Evolutionary conservation across 768 basidiomycete species (phyloP), one percentile per base, ranked within the genome.

Genomic region (Neoboletus magnificus): DNA sequence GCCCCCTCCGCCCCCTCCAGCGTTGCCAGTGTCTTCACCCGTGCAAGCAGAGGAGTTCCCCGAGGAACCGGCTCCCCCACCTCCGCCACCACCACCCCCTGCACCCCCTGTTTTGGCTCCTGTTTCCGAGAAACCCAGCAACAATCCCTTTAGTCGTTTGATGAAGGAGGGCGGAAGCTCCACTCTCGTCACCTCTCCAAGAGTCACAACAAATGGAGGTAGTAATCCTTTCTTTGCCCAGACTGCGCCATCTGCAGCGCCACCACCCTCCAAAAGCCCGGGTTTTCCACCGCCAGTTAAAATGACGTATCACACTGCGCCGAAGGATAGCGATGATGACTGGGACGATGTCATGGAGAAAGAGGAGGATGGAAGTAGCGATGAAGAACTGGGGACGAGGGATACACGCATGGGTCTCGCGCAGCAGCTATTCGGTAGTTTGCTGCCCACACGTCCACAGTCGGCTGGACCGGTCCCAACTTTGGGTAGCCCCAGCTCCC

Each of bases 291-390:
- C 79, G 8, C 71, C 81, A 0, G 67, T 79, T 23, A 86, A 82
- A 66, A 68, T 80, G 0, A 67, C 79, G 3, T 89, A 91, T 57
- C 72, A 87, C 58, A 86, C 83, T 1, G 87, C 83, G 0, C 79
- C 86, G 1, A 70, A 73, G 3, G 77, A 76, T 33, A 74, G 76
- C 32, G 87, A 89, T 2, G 89, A 90, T 18, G 91, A 93, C 48
- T 95, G 93, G 92, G 92, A 87, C 52, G 84, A 85, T n/a, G 76
- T 91, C 47, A 76, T 82, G 64, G 92, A 94, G 69, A 84, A 82
- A 41, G 81, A 84, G 22, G 82, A 82, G 5, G 80, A 82, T 6
- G 85, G 87, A 62, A 86, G 83, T 58, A 87, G 84, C 50, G 91
- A 93, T 52, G 93, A 93, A 68, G 93, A 93, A 56, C 74, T 87